Conservation (phyloP, 306 rosid genomes). For the Gillenia trifoliata region DNA sequence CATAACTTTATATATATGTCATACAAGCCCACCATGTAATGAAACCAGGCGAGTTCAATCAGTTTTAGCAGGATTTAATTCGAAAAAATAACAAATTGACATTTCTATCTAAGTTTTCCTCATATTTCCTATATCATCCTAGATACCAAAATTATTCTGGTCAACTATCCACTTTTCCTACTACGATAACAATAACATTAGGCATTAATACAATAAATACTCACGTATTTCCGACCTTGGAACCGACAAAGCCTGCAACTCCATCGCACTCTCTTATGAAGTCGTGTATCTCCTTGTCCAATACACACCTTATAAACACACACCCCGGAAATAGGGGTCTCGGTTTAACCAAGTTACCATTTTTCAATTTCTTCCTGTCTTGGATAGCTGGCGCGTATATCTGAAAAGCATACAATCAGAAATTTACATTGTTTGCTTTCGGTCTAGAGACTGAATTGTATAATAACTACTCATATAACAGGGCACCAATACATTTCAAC, state of each 20-base stretch:
- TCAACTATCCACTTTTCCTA: not conserved
- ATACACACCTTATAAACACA: slow-evolving; percentile 59
- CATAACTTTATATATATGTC: not conserved
- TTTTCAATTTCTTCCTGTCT: slow-evolving; percentile 62
- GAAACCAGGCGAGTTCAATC: not conserved
- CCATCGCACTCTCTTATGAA: slow-evolving; percentile 66
- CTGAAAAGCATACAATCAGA: slow-evolving; percentile 27
- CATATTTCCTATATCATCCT: not conserved
- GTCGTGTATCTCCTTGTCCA: slow-evolving; percentile 86
- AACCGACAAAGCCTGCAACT: slow-evolving; percentile 82
- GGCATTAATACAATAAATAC: slow-evolving; percentile 19
- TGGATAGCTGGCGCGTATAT: slow-evolving; percentile 64
- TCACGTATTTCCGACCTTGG: slow-evolving; percentile 83
- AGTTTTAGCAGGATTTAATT: not conserved
- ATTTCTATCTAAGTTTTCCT: not conserved
- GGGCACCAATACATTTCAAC: not conserved
- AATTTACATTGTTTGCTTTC: not conserved
- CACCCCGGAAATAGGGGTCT: slow-evolving; percentile 75
- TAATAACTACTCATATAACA: not conserved
- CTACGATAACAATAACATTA: not conserved
- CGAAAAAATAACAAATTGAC: not conserved
- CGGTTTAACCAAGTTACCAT: slow-evolving; percentile 58
- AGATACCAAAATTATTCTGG: not conserved
- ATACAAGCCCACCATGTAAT: not conserved
- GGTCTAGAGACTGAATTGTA: not conserved